A percentile compares a stretch with the other conserved stretches of the same genome.
phyloP scores from a whole-genome alignment of 768 basidiomycete genomes.

The Mycena leptocephala region DNA sequence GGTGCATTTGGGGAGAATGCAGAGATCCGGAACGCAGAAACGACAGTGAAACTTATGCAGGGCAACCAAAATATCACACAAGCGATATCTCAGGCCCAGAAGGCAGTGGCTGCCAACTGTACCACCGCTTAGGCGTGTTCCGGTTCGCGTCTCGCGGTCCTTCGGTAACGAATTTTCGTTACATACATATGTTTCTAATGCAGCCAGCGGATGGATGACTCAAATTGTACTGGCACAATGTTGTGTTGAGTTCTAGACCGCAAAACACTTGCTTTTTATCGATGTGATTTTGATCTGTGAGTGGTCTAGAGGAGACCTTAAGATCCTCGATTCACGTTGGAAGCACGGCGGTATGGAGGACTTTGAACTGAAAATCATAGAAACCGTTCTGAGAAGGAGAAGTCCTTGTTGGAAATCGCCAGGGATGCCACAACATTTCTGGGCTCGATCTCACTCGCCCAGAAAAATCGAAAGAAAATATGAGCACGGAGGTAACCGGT shows the following conservation, averaged over 20 bases:
- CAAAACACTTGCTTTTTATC: neutral
- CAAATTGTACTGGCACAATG: neutral
- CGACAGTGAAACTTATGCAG: neutral
- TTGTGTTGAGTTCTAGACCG: neutral
- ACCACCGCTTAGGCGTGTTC: neutral
- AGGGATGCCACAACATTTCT: too few species aligned
- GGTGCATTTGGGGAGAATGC: neutral
- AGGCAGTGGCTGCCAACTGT: neutral
- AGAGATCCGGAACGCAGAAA: neutral
- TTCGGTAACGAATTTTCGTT: too few species aligned
- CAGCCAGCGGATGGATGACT: neutral
- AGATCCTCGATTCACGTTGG: neutral
- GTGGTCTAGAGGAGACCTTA: neutral
- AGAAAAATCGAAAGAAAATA: too few species aligned
- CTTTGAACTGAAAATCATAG: neutral
- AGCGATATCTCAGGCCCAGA: neutral
- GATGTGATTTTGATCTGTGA: neutral
- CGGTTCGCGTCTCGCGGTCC: neutral
- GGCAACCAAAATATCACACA: neutral
- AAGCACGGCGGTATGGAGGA: neutral
- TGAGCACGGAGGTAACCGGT: too few species aligned
- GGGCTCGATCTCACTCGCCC: too few species aligned
- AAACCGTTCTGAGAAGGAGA: neutral
- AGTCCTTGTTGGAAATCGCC: neutral
- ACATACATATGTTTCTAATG: neutral